Conservation (phyloP, 2,329 filamentous ascomycete genomes). For the Tolypocladium album region DNA sequence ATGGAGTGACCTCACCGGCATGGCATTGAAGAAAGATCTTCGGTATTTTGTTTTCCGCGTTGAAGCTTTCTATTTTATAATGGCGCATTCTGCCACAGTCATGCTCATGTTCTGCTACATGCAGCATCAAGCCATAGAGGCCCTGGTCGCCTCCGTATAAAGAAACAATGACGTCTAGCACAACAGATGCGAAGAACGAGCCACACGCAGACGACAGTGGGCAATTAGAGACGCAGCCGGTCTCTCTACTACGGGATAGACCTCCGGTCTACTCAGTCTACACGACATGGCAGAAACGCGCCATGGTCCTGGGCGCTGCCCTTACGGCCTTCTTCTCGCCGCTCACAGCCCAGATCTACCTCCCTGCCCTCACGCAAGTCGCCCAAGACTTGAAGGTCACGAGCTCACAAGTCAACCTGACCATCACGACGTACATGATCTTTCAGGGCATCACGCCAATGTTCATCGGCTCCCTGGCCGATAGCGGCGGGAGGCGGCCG, state of each 20-base stretch:
- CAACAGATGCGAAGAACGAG: background rate
- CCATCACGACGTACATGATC: slow-evolving; percentile 46
- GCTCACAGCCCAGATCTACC: slow-evolving; percentile 40
- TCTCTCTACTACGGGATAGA: background rate
- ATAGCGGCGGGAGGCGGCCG: slow-evolving; percentile 40
- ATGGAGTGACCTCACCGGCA: background rate
- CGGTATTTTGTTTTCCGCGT: background rate
- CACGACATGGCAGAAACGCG: slow-evolving; percentile 27
- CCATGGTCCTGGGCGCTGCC: slow-evolving; percentile 28
- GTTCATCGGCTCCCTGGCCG: slow-evolving; percentile 45
- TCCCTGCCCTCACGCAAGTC: slow-evolving; percentile 39
- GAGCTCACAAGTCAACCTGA: slow-evolving; percentile 33
- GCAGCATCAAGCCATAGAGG: background rate
- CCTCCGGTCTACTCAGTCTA: slow-evolving; percentile 24
- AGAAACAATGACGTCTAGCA: background rate
- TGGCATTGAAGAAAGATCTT: background rate
- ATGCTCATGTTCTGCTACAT: background rate
- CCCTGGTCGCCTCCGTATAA: background rate
- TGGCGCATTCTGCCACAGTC: background rate
- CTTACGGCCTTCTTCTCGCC: slow-evolving; percentile 33
- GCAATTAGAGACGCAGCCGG: slow-evolving; percentile 8
- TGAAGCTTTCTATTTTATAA: background rate
- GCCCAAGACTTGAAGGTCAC: slow-evolving; percentile 35
- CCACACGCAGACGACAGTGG: background rate
- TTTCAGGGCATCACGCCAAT: slow-evolving; percentile 50